Evolutionary conservation across 73 alveolate genomes (phyloP).

Genomic region (Paraurostyla sp.): DNA sequence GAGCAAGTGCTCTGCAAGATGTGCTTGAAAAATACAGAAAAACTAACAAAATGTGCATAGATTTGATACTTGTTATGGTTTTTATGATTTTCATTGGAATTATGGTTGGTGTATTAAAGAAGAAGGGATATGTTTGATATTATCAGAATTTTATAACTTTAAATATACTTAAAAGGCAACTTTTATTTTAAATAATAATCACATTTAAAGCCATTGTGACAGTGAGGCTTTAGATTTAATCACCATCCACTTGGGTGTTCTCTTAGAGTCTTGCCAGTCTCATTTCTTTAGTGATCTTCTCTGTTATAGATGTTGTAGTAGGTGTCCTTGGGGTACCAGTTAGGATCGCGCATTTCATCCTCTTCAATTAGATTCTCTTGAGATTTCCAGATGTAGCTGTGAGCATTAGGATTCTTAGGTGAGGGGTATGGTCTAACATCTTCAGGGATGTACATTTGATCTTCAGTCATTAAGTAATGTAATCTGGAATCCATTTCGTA

Average conservation of each 20-base stretch:
- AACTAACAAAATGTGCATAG: conserved; percentile 47
- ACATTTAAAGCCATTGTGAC: neutral
- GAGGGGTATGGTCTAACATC: conserved; percentile 89
- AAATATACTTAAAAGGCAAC: neutral
- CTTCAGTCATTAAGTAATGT: conserved; percentile 79
- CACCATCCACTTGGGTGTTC: conserved; percentile 42
- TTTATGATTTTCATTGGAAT: conserved; percentile 27
- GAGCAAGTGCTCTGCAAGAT: conserved; percentile 29
- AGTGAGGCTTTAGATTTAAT: neutral
- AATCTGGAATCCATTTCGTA: conserved; percentile 79
- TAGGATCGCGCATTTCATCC: conserved; percentile 86
- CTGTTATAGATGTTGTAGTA: conserved; percentile 70
- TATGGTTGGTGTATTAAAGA: conserved; percentile 4
- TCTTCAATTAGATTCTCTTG: conserved; percentile 81
- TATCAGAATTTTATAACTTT: neutral
- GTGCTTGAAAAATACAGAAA: conserved; percentile 29
- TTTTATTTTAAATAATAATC: neutral
- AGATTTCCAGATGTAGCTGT: conserved; percentile 90
- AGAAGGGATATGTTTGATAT: conserved; percentile 29
- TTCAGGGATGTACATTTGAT: conserved; percentile 91
- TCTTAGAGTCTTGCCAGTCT: conserved; percentile 37
- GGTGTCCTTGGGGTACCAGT: conserved; percentile 80
- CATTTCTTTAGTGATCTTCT: conserved; percentile 53
- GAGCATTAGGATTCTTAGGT: conserved; percentile 85
- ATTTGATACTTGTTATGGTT: conserved; percentile 16